phyloP scores from a whole-genome alignment of 129 eudicot genomes.

The Sambucus nigra region DNA sequence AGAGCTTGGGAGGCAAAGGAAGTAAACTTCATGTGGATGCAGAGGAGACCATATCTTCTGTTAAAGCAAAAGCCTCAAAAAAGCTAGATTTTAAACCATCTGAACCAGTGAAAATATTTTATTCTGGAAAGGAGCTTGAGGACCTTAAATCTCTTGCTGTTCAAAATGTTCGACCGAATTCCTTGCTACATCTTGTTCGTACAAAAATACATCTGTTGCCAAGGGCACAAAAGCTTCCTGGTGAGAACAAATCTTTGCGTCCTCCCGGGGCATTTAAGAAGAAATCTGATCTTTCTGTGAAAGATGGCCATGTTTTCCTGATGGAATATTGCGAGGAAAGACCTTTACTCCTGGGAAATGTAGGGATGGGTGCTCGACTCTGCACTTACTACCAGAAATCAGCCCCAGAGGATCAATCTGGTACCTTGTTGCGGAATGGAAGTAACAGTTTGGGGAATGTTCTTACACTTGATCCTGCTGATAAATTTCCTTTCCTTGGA shows the following conservation, averaged over 20 bases:
- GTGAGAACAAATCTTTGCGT: constrained; percentile 88
- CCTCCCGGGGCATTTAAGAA: constrained; percentile 99
- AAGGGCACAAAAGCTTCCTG: constrained; percentile 84
- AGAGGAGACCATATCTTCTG: constrained; percentile 69
- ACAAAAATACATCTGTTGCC: constrained; percentile 73
- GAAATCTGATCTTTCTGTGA: constrained; percentile 91
- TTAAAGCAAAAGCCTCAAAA: constrained; percentile 85
- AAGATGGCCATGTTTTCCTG: constrained; percentile 90
- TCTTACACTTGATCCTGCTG: constrained; percentile 83
- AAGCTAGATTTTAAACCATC: constrained; percentile 79
- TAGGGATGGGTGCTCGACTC: constrained; percentile 94
- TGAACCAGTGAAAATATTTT: constrained; percentile 74
- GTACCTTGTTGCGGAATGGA: constrained; percentile 50
- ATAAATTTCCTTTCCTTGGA: constrained; percentile 96
- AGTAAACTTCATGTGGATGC: constrained; percentile 89
- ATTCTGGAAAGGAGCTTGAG: constrained; percentile 83
- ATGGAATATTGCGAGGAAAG: constrained; percentile 98
- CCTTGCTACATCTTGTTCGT: constrained; percentile 91
- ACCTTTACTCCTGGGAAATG: constrained; percentile 86
- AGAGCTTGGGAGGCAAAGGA: constrained; percentile 91
- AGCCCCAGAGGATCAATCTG: constrained; percentile 72
- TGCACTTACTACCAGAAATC: constrained; percentile 96
- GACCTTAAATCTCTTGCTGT: constrained; percentile 64
- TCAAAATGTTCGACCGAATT: constrained; percentile 83
- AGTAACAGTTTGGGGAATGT: constrained; percentile 57